Conservation (phyloP, 371 early-diverging fungal species). For the Nosema granulosis region DNA sequence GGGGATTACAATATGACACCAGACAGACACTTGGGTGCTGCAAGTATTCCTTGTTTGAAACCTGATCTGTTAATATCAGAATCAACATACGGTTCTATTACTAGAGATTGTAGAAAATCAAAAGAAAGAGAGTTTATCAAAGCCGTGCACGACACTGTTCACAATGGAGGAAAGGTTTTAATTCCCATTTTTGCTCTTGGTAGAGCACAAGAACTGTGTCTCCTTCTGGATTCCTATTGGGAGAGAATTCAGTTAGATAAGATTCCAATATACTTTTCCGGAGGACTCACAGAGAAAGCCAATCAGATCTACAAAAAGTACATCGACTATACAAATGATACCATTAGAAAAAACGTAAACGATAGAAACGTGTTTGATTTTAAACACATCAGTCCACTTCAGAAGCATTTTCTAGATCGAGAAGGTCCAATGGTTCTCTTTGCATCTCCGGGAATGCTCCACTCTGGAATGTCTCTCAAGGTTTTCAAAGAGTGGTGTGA, state of each 20-base stretch:
- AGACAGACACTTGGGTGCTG: constrained; percentile 83
- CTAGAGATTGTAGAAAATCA: constrained; percentile 81
- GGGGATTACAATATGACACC: constrained; percentile 95
- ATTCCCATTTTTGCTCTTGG: constrained; percentile 91
- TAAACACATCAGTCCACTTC: constrained; percentile 78
- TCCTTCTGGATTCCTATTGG: constrained; percentile 85
- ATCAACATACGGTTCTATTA: constrained; percentile 85
- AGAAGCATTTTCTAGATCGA: constrained; percentile 70
- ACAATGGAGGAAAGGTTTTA: constrained; percentile 80
- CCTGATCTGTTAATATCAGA: constrained; percentile 87
- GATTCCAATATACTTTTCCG: constrained; percentile 81
- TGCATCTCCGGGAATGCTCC: constrained; percentile 79
- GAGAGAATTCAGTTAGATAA: constrained; percentile 75
- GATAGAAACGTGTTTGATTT: constrained; percentile 84
- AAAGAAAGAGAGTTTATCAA: constrained; percentile 83
- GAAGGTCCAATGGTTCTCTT: constrained; percentile 84
- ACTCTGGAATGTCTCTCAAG: constrained; percentile 72
- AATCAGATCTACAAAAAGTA: constrained; percentile 83
- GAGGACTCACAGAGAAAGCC: constrained; percentile 84
- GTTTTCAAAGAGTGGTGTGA: constrained; percentile 81
- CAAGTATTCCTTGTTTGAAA: constrained; percentile 79
- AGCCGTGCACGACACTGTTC: constrained; percentile 78
- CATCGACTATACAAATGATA: constrained; percentile 87
- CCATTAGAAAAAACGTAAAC: constrained; percentile 74
- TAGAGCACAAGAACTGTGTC: constrained; percentile 86